Base-by-base conservation (phyloP, 2,329 filamentous ascomycete species). In the Leptographium lundbergii region DNA sequence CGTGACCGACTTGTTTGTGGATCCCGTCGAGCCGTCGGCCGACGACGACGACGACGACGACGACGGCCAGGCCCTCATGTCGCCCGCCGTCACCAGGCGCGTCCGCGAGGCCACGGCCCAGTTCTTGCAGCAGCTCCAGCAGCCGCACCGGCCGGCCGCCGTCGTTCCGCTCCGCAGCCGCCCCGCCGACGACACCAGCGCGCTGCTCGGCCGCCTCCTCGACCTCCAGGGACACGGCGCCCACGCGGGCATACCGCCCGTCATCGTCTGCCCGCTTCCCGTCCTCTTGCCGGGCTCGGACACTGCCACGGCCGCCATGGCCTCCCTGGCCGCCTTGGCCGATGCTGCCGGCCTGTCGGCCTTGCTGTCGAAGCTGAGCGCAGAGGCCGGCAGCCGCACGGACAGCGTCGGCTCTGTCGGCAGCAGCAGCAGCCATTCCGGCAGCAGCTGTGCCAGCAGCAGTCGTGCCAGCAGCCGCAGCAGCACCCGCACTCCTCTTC, bases 41-140 rank as follows among this genome's bases (percentile, higher is more conserved):
- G 47, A 24, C 47, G 24, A 25, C 22, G 6, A 14, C 22, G 24
- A 25, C 22, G 10, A 11, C 22, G n/a, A 2, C n/a, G n/a, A 48
- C 45, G 13, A 7, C 4, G 22, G 5, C 39, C 14, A 42, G 19
- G 39, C n/a, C 19, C 39, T 45, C 39, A 45, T 45, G 39, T 45
- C 48, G 24, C 24, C 48, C 11, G 48, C 25, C 22, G 25, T 19
- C 48, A 13, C 19, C 51, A 27, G 7, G 10, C 42, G 17, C 9
- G n/a, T 48, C 3, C 34, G 24, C 17, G 24, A 52, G 52, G 59
- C 59, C 10, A 42, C 34, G 6, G 24, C 10, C 3, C 56, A 58
- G 27, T 60, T 58, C 14, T 3, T 60, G n/a, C 59, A 56, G 22
- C 34, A 55, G 53, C 32, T 25, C 10, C 53, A 42, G 34, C 52